Evolutionary conservation across 2,329 filamentous ascomycete genomes (phyloP), one percentile per base, ranked within the genome.

Genomic region (Paraphoma chrysanthemicola): DNA sequence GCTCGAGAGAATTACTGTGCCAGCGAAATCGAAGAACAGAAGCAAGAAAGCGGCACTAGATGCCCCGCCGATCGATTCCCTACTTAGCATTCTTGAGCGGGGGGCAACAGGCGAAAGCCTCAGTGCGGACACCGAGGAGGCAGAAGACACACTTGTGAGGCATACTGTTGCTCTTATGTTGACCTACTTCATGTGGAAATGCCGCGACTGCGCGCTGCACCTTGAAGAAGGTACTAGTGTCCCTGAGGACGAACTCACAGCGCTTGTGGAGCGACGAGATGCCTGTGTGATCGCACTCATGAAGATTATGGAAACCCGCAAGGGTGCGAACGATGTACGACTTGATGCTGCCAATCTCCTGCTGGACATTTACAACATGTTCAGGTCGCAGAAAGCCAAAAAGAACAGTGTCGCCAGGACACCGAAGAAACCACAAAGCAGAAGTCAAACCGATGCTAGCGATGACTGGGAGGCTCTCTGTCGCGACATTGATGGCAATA

Each of bases 121-220:
- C 3, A 87, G 92, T 52, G 86, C 89, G 43, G 89, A 90, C 12
- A 83, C 89, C 28, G 90, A 93, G 60, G 88, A 88, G 43, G 81
- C 91, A 11, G 94, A 98, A 75, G 91, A 95, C 64, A 88, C 91
- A 62, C 82, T 95, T 43, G 88, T 92, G 6, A 83, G 86, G 1
- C 90, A 89, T 66, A 89, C 92, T 30, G 90, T 96, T 68, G 90
- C 90, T 63, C 84, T 88, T 1, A 83, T 90, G 48, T 84, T 93
- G 45, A 92, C 96, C 78, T 98, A 97, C 79, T 96, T 97, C 73
- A 92, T 96, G 87, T 99, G 95, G 95, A 94, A 95, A 72, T 85
- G 90, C 18, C 85, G 87, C 51, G 81, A 83, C 41, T 71, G 78
- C 46, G 69, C 72, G n/a, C 62, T 63, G 4, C 62, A 71, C 14